phyloP scores from a whole-genome alignment of 2,329 filamentous ascomycete species.

The Tolypocladium nubicola region DNA sequence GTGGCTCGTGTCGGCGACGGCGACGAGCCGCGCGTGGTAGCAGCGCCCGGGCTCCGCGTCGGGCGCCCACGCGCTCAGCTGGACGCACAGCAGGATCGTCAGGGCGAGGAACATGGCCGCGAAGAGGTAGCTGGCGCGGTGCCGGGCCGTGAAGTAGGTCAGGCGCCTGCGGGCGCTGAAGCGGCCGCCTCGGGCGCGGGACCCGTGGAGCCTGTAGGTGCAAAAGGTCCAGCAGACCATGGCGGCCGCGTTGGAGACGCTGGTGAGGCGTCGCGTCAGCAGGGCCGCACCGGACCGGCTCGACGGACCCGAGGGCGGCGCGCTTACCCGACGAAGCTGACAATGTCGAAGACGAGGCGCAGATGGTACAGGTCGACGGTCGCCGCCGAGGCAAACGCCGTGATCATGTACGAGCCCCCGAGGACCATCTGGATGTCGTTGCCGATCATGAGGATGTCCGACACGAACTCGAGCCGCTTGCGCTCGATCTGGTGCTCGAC shows the following conservation, averaged over 20 bases:
- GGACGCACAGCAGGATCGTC: background rate
- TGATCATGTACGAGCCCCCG: constrained; percentile 20
- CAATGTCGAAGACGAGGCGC: constrained; percentile 14
- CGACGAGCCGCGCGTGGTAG: background rate
- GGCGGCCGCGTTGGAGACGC: background rate
- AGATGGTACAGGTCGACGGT: constrained; percentile 19
- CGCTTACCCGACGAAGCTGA: background rate
- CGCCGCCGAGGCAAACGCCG: constrained; percentile 12
- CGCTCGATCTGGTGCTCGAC: constrained; percentile 14
- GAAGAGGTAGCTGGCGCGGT: background rate
- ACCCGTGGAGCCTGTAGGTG: background rate
- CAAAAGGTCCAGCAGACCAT: background rate
- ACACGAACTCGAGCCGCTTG: constrained; percentile 19
- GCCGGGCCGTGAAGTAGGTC: background rate
- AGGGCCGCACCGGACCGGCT: no score
- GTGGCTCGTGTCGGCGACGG: background rate
- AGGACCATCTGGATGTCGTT: constrained; percentile 21
- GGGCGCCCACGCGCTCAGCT: background rate
- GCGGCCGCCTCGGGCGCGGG: background rate
- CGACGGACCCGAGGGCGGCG: background rate
- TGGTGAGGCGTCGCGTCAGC: background rate
- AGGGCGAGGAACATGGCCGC: background rate
- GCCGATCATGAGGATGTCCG: constrained; percentile 21
- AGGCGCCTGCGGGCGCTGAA: background rate
- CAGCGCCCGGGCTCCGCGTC: background rate